These are phyloP conservation scores for Cochlearia excelsa DNA, from an alignment of 345 rosid genomes.

Conservation along the genomic window DNA sequence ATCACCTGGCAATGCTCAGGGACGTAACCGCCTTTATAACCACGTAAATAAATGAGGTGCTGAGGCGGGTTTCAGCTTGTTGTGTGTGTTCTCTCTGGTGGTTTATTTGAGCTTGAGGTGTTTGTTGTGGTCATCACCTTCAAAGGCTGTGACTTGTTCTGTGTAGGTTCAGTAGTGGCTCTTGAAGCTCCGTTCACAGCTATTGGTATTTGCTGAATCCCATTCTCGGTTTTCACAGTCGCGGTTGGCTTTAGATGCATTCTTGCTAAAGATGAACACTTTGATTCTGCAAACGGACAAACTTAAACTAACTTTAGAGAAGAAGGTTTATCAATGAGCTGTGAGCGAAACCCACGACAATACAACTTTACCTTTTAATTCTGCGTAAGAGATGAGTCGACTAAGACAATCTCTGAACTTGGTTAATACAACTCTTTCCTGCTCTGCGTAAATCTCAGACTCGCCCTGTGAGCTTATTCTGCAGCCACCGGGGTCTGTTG, in stretches of 20 bases:
- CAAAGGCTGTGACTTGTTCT: constrained; percentile 21
- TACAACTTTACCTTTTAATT: constrained; percentile 65
- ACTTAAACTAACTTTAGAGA: constrained; percentile 10
- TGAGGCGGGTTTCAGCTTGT: not conserved
- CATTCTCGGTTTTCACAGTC: constrained; percentile 46
- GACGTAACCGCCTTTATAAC: not conserved
- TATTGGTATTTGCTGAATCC: constrained; percentile 42
- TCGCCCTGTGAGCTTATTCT: constrained; percentile 50
- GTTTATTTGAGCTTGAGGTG: constrained; percentile 34
- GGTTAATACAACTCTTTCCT: constrained; percentile 73
- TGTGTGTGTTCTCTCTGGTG: constrained; percentile 30
- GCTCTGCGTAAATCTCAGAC: constrained; percentile 68
- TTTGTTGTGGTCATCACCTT: constrained; percentile 33
- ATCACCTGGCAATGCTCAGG: constrained; percentile 22
- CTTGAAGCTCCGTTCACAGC: constrained; percentile 48
- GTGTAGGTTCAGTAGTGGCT: constrained; percentile 31
- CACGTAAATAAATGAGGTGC: not conserved
- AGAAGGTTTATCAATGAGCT: not conserved
- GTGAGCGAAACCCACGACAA: not conserved
- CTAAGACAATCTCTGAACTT: constrained; percentile 87
- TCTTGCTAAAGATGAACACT: constrained; percentile 65
- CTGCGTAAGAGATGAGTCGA: constrained; percentile 78
- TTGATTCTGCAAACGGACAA: constrained; percentile 55
- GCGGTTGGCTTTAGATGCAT: constrained; percentile 48
- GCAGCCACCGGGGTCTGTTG: constrained; percentile 45